Conservation (phyloP, 495 filamentous ascomycete genomes). For the Aspergillus ostianus region DNA sequence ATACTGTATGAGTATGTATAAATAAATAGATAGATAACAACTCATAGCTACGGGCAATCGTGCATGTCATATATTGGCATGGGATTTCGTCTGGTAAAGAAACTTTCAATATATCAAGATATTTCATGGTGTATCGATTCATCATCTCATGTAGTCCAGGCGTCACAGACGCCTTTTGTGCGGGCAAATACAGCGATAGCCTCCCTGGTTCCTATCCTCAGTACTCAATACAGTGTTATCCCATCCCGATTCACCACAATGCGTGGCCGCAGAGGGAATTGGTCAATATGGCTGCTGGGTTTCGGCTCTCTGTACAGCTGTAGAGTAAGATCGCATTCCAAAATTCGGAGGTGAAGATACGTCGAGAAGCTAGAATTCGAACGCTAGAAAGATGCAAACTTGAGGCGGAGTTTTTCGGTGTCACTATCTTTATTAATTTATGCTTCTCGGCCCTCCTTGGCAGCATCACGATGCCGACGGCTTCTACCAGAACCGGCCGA, state of each 20-base stretch:
- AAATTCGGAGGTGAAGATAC: background rate
- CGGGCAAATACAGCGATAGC: conserved; percentile 23
- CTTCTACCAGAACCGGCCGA: conserved; percentile 38
- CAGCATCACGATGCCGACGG: conserved; percentile 33
- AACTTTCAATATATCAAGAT: conserved; percentile 3
- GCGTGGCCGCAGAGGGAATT: background rate
- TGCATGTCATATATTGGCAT: background rate
- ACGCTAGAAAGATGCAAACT: conserved; percentile 2
- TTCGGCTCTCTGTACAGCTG: conserved; percentile 18
- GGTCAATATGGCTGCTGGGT: background rate
- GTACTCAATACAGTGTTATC: conserved; percentile 23
- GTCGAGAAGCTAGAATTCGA: conserved; percentile 1
- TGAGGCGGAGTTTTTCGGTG: background rate
- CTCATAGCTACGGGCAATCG: background rate
- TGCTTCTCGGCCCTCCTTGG: conserved; percentile 24
- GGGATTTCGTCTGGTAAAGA: background rate
- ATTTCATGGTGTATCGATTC: conserved; percentile 29
- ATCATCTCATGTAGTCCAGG: conserved; percentile 30
- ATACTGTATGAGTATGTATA: too few relatives aligned
- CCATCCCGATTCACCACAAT: conserved; percentile 14
- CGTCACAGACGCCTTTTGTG: conserved; percentile 27
- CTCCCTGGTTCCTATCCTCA: conserved; percentile 15
- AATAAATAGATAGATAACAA: too few relatives aligned
- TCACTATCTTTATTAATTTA: conserved; percentile 6
- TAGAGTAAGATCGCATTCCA: conserved; percentile 5